These are phyloP conservation scores for Candida bentonensis DNA, from an alignment of 805 yeast genomes.

Conservation along the genomic window DNA sequence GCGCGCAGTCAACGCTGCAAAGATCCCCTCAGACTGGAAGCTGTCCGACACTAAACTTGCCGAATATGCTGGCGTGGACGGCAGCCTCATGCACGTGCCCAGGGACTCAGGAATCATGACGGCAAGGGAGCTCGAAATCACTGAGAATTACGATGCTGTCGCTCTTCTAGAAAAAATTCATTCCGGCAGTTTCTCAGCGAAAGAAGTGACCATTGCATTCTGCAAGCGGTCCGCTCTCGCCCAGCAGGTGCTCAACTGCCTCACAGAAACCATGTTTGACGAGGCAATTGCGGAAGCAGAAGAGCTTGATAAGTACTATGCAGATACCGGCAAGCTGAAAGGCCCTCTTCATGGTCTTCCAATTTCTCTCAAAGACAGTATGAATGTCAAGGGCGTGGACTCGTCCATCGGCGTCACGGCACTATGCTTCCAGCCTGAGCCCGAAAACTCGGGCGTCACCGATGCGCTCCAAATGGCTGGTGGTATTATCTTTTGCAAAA, in stretches of 20 bases:
- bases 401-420: constrained; percentile 37
- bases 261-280: constrained; percentile 32
- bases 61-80: constrained; percentile 17
- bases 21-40: constrained; percentile 34
- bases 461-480: constrained; percentile 30
- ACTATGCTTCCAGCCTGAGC: constrained; percentile 24
- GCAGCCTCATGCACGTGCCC: constrained; percentile 26
- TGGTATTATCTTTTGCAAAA: constrained; percentile 41
- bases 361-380: constrained; percentile 41
- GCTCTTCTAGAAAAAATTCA: constrained; percentile 11
- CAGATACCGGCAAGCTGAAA: constrained; percentile 31
- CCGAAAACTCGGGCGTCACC: constrained; percentile 25
- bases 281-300: constrained; percentile 46
- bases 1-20: constrained; percentile 26
- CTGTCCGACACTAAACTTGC: constrained; percentile 16
- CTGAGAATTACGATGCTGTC: constrained; percentile 16
- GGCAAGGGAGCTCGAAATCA: constrained; percentile 26
- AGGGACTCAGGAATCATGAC: constrained; percentile 23
- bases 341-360: constrained; percentile 63
- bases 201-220: constrained; percentile 38
- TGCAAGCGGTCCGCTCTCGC: constrained; percentile 45
- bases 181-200: constrained; percentile 26
- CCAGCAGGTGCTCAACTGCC: constrained; percentile 35
- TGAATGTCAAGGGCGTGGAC: constrained; percentile 33
- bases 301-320: constrained; percentile 36